Conservation (phyloP, 208 protist genomes). For the Wallacemonas sp. region DNA sequence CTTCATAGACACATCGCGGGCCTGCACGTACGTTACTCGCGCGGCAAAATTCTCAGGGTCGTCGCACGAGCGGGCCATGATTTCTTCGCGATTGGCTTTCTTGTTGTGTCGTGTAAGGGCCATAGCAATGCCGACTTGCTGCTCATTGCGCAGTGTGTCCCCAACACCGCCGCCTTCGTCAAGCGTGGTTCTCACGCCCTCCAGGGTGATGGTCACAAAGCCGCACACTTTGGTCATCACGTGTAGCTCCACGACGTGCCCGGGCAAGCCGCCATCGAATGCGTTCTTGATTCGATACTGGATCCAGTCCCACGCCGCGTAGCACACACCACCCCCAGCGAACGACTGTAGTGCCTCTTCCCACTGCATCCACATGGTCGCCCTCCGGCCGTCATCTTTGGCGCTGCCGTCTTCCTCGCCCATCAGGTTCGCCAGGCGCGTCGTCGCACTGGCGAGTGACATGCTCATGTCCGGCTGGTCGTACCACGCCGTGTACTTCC, state of each 20-base stretch:
- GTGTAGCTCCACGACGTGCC: slow-evolving; percentile 41
- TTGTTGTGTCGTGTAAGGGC: slow-evolving; percentile 22
- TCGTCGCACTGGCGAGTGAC: slow-evolving; percentile 9
- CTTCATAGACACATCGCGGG: slow-evolving; percentile 45
- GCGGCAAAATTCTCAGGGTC: slow-evolving; percentile 35
- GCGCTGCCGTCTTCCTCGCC: slow-evolving; percentile 28
- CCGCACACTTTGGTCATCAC: slow-evolving; percentile 32
- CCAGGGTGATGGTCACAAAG: slow-evolving; percentile 37
- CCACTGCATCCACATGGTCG: slow-evolving; percentile 67
- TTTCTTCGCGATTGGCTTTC: slow-evolving; percentile 16
- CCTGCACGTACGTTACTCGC: slow-evolving; percentile 27
- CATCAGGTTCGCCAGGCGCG: slow-evolving; percentile 20
- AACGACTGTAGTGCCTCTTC: slow-evolving; percentile 54
- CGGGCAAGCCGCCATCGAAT: slow-evolving; percentile 39
- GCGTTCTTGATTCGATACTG: slow-evolving; percentile 48
- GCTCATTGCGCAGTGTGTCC: neutral
- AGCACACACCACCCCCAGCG: slow-evolving; percentile 55
- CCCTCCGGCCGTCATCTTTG: slow-evolving; percentile 28
- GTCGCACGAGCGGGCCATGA: slow-evolving; percentile 33
- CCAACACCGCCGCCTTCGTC: slow-evolving; percentile 30
- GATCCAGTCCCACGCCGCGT: slow-evolving; percentile 22
- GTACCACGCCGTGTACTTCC: slow-evolving; percentile 54
- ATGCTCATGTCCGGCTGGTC: slow-evolving; percentile 47
- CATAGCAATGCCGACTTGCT: slow-evolving; percentile 24
- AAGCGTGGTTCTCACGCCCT: slow-evolving; percentile 24